phyloP scores from a whole-genome alignment of 1,284 basidiomycete genomes.

The Leccinum pallidistipes region DNA sequence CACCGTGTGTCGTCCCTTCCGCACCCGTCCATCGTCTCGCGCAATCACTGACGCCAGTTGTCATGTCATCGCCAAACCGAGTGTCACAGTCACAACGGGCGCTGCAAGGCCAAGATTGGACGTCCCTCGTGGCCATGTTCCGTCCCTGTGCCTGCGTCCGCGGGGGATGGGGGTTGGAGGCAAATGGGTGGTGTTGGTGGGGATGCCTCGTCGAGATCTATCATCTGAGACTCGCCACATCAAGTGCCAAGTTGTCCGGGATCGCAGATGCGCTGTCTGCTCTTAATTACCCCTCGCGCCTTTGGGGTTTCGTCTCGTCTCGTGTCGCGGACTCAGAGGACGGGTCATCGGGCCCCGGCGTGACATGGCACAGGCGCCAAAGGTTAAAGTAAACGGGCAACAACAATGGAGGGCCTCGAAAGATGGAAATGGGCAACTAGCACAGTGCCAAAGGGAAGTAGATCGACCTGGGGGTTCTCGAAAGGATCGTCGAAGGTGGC shows the following conservation, averaged over 20 bases:
- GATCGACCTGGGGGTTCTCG: neutral
- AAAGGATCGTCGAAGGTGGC: neutral
- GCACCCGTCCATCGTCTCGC: neutral
- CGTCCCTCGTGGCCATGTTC: neutral
- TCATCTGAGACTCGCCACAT: neutral
- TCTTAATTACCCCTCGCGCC: neutral
- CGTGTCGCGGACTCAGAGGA: neutral
- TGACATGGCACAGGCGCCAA: neutral
- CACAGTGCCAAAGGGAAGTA: neutral
- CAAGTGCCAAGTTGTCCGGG: neutral
- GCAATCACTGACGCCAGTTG: neutral
- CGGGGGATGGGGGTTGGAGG: neutral
- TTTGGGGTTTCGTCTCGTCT: neutral
- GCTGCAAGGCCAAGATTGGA: neutral
- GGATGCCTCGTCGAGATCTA: neutral
- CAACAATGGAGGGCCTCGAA: neutral
- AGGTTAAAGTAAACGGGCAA: too few relatives aligned
- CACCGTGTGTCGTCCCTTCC: neutral
- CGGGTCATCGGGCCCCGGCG: neutral
- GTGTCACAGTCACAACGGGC: neutral
- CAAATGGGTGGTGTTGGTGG: too few relatives aligned
- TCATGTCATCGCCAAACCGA: neutral
- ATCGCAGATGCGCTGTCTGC: neutral
- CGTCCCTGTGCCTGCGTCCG: neutral
- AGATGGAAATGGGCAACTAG: neutral